These are phyloP conservation scores for Colletotrichum musicola DNA, from an alignment of 2,329 filamentous ascomycete species.

Conservation along the genomic window DNA sequence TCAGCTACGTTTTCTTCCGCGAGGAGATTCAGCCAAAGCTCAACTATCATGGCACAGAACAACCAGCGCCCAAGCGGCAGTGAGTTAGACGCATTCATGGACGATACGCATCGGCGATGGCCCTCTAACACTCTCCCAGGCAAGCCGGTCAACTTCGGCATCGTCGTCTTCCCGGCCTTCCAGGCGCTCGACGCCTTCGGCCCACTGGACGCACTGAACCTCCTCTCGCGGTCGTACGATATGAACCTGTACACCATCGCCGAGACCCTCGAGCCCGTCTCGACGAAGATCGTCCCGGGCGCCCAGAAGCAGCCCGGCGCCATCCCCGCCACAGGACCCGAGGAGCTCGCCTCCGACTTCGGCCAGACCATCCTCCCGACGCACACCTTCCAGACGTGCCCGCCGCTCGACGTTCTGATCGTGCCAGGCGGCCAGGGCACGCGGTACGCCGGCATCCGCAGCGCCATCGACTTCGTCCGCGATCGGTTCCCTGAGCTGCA, in stretches of 20 bases:
- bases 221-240: constrained; percentile 37
- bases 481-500: constrained; percentile 53
- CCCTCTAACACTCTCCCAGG: neutral
- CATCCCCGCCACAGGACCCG: neutral
- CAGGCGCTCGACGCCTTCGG: constrained; percentile 55
- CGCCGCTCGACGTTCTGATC: constrained; percentile 65
- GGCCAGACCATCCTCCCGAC: constrained; percentile 42
- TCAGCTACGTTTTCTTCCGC: neutral
- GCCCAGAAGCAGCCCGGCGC: constrained; percentile 12
- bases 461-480: constrained; percentile 55
- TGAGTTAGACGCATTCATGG: constrained; percentile 10
- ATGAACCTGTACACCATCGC: constrained; percentile 41
- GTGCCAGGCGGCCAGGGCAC: constrained; percentile 67
- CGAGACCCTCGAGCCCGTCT: constrained; percentile 37
- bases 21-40: neutral
- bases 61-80: constrained; percentile 1
- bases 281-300: constrained; percentile 16
- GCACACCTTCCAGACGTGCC: constrained; percentile 58
- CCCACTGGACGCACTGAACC: constrained; percentile 50
- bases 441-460: constrained; percentile 44
- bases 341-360: constrained; percentile 20
- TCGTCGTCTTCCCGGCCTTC: constrained; percentile 52
- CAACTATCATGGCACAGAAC: constrained; percentile 16
- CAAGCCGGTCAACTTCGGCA: constrained; percentile 44
- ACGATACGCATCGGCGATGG: neutral